These are phyloP conservation scores for Russula earlei DNA, from an alignment of 768 basidiomycete species.

Conservation along the genomic window DNA sequence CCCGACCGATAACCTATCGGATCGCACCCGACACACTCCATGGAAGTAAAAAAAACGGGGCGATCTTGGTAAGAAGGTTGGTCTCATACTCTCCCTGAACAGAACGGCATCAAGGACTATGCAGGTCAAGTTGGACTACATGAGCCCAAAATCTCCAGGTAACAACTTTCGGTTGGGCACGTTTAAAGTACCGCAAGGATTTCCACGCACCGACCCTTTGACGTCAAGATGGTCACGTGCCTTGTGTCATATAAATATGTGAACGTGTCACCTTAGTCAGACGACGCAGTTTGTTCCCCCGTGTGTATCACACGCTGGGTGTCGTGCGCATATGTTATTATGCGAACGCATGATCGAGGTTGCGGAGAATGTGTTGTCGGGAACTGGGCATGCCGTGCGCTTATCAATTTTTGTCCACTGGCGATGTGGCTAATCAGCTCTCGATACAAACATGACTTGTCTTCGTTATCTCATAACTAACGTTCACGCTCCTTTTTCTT, in stretches of 20 bases:
- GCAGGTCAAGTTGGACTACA: background rate
- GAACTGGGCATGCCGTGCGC: constrained; percentile 68
- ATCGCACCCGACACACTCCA: constrained; percentile 42
- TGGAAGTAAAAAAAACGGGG: constrained; percentile 32
- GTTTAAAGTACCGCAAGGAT: background rate
- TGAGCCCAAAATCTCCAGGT: constrained; percentile 63
- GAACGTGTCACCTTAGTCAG: background rate
- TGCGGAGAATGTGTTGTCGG: constrained; percentile 42
- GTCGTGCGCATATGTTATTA: constrained; percentile 17
- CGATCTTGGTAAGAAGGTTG: constrained; percentile 63
- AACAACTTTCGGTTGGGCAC: constrained; percentile 28
- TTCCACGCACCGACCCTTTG: constrained; percentile 46
- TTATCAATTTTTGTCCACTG: constrained; percentile 28
- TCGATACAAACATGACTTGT: constrained; percentile 35
- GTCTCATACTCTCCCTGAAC: constrained; percentile 46
- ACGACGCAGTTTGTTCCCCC: constrained; percentile 1
- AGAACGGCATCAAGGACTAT: constrained; percentile 40
- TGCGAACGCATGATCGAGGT: constrained; percentile 20
- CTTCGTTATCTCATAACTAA: background rate
- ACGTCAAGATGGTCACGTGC: constrained; percentile 11
- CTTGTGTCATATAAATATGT: constrained; percentile 13
- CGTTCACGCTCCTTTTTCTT: background rate
- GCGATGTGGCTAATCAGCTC: constrained; percentile 65
- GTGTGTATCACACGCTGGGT: constrained; percentile 8
- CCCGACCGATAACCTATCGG: constrained; percentile 30